phyloP scores from a whole-genome alignment of 1,284 basidiomycete species.

The Microbotryum violaceum region DNA sequence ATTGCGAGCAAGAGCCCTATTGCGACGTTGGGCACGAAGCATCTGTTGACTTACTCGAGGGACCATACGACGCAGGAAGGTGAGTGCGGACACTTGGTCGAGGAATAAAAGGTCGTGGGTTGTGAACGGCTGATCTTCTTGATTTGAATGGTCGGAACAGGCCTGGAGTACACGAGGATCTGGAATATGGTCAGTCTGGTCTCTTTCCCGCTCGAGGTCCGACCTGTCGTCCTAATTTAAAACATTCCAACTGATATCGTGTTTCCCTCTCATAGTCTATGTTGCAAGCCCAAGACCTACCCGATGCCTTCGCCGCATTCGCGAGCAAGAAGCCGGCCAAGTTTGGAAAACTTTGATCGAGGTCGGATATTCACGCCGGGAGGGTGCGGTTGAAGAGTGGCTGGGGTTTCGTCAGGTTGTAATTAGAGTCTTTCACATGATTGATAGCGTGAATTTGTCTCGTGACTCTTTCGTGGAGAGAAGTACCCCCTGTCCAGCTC shows the following conservation, averaged over 20 bases:
- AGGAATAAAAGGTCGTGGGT: no score
- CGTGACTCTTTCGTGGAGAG: no score
- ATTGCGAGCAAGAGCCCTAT: conserved; percentile 76
- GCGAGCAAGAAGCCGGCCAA: conserved; percentile 35
- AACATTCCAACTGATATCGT: not conserved
- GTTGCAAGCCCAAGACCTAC: conserved; percentile 25
- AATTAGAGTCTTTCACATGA: no score
- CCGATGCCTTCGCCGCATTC: conserved; percentile 32
- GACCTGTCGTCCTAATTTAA: not conserved
- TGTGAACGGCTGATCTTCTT: no score
- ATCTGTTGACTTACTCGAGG: conserved; percentile 48
- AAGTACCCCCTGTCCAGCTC: no score
- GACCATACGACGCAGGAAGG: conserved; percentile 59
- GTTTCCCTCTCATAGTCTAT: conserved; percentile 11
- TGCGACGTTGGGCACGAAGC: conserved; percentile 74
- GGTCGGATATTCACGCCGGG: no score
- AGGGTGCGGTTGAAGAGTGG: no score
- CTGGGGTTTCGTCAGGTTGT: no score
- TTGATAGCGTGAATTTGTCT: no score
- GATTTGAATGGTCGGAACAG: no score
- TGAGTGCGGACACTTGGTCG: conserved; percentile 33
- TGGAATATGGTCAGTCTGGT: conserved; percentile 10
- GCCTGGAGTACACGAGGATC: conserved; percentile 21
- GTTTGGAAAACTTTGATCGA: conserved; percentile 30
- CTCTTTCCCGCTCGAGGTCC: not conserved